phyloP scores from a whole-genome alignment of 768 basidiomycete genomes.

The Porphyrellus cyaneotinctus region DNA sequence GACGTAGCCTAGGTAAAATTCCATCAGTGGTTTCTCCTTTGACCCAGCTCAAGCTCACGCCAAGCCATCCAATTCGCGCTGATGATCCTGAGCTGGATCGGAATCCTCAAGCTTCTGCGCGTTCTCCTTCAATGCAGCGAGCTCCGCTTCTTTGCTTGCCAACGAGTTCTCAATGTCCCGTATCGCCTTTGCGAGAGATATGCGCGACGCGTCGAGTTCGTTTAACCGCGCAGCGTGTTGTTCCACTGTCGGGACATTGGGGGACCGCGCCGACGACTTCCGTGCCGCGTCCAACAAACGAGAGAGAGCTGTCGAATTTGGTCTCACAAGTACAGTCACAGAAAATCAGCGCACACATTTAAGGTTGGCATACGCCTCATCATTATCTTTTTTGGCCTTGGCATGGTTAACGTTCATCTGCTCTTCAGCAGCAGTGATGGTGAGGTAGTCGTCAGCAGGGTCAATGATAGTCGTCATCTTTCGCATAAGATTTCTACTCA shows the following conservation, averaged over 20 bases:
- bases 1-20: conserved; percentile 47
- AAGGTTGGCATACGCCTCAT: conserved; percentile 60
- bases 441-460: conserved; percentile 74
- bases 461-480: conserved; percentile 72
- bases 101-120: conserved; percentile 56
- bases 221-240: conserved; percentile 59
- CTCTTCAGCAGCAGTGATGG: conserved; percentile 71
- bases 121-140: conserved; percentile 64
- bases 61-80: conserved; percentile 62
- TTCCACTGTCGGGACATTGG: conserved; percentile 63
- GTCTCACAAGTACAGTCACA: neutral
- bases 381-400: conserved; percentile 60
- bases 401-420: conserved; percentile 57
- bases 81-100: conserved; percentile 71
- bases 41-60: conserved; percentile 42
- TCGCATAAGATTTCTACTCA: conserved; percentile 56
- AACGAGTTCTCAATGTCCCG: conserved; percentile 65
- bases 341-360: conserved; percentile 43
- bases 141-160: conserved; percentile 66
- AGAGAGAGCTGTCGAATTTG: conserved; percentile 48
- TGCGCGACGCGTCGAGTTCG: conserved; percentile 56
- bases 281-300: conserved; percentile 66
- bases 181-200: conserved; percentile 70
- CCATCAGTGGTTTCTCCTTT: conserved; percentile 1
- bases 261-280: conserved; percentile 63